A percentile compares a stretch with the other conserved stretches of the same genome.
Conservation (phyloP, 331 rosid species). For the Stylosanthes scabra region DNA sequence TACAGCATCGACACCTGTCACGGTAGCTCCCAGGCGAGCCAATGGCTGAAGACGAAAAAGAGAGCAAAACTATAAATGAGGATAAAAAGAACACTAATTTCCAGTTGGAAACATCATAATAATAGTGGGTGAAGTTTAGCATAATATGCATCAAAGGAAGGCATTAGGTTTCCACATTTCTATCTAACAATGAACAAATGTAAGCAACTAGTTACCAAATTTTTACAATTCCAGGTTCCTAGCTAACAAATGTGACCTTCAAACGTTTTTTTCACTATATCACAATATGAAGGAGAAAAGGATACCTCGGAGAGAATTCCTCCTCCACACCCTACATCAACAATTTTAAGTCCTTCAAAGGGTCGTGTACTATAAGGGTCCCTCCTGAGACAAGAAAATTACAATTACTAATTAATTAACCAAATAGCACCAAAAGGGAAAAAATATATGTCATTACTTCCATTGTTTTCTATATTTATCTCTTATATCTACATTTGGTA, state of each 20-base stretch:
- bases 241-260: conserved; percentile 7
- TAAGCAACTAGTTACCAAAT: conserved; percentile 7
- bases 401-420: conserved; percentile 28
- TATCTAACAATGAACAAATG: background rate
- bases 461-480: background rate
- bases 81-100: conserved; percentile 18
- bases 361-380: conserved; percentile 74
- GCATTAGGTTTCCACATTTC: too few species aligned
- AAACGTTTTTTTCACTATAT: background rate
- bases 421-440: conserved; percentile 1
- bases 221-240: background rate
- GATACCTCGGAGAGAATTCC: conserved; percentile 93
- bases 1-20: conserved; percentile 85
- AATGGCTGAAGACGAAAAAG: conserved; percentile 69
- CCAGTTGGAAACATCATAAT: conserved; percentile 14
- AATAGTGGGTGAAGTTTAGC: conserved; percentile 5
- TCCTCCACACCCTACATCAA: conserved; percentile 97
- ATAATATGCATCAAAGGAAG: conserved; percentile 18
- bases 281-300: conserved; percentile 11
- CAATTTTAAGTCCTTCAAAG: conserved; percentile 82
- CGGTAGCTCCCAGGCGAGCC: conserved; percentile 93
- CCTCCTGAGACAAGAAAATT: conserved; percentile 64
- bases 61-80: conserved; percentile 30
- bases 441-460: background rate
- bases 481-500: conserved; percentile 16